Evolutionary conservation across 169 alveolate species (phyloP), one percentile per base, ranked within the genome.

Genomic region (Cryptosporidium viatorum): DNA sequence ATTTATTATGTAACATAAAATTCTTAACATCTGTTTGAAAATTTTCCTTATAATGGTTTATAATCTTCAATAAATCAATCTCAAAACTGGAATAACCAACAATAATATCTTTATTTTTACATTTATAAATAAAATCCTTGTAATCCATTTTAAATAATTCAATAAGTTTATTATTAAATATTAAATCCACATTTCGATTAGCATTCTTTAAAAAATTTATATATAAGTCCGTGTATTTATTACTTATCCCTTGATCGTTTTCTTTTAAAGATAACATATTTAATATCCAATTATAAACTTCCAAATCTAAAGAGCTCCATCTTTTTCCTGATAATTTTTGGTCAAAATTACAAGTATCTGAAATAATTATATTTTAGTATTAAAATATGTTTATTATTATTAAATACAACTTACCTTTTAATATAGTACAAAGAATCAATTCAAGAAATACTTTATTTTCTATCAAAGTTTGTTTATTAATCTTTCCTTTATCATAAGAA

Each of bases 21-120:
- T 31, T 37, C 5, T 10, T 51, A 31, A 51, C 10, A 33, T 73
- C 48, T 55, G 26, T 3, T 23, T 45, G 37, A 43, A 80, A 62
- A 43, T 48, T 80, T 31, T 14, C 21, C 6, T 37, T 35, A 50
- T 62, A 80, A 55, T 80, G 74, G 3, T 33, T 65, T 62, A 65
- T 43, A 0, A 80, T 80, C 21, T 29, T 9, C 21, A 41, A 26
- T 37, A 80, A 12, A 29, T 65, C 59, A 10, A 80, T 80, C 29
- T 80, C 89, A 80, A 80, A 80, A 10, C 89, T 80, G 12, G 89
- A 80, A 65, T 80, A 80, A 0, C 89, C 89, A 60, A 65, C 55
- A n/a, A 59, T 43, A 80, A 65, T 18, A 23, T 43, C 58, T 21
- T 43, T 33, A 67, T 26, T 31, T n/a, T 12, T 29, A 8, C 18